These are phyloP conservation scores for Hypericum androsaemum DNA, from an alignment of 345 rosid genomes.

Conservation along the genomic window DNA sequence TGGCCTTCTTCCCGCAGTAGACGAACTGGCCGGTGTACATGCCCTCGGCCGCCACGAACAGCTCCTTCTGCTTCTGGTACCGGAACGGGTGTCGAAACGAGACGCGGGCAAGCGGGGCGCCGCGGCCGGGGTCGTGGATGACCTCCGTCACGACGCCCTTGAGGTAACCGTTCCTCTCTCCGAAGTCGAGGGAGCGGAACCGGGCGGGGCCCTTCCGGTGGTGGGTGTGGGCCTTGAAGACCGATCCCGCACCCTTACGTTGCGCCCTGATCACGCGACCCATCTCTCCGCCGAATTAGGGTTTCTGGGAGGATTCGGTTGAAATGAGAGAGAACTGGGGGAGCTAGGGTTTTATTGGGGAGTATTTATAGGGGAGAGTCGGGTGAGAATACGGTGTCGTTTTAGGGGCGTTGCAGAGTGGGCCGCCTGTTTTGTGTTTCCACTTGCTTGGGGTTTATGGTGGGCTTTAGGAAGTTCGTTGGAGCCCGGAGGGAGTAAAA, in stretches of 20 bases:
- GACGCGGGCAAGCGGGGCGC: conserved; percentile 19
- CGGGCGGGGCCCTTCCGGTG: conserved; percentile 23
- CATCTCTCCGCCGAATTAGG: conserved; percentile 11
- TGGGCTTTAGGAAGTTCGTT: too few relatives aligned
- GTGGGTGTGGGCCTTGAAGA: conserved; percentile 22
- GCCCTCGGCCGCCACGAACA: conserved; percentile 20
- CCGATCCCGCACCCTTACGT: conserved; percentile 25
- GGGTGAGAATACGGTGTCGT: not conserved
- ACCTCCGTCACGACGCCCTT: conserved; percentile 22
- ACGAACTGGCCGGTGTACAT: conserved; percentile 19
- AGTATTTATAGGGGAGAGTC: conserved; percentile 1
- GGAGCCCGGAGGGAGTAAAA: too few relatives aligned
- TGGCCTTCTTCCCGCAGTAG: conserved; percentile 21
- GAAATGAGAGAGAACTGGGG: not conserved
- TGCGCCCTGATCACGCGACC: conserved; percentile 25
- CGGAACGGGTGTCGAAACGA: conserved; percentile 19
- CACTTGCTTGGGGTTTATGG: too few relatives aligned
- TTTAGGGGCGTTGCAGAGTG: too few relatives aligned
- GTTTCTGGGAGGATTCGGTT: not conserved
- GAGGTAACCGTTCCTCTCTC: conserved; percentile 22
- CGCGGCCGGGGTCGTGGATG: conserved; percentile 20
- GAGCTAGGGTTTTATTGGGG: not conserved
- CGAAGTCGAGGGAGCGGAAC: conserved; percentile 21
- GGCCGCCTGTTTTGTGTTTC: too few relatives aligned
- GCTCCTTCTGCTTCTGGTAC: conserved; percentile 23